A percentile compares a stretch with the other conserved stretches of the same genome.
Evolutionary conservation across 2,329 filamentous ascomycete species (phyloP).

Genomic region (Exserohilum turcica): DNA sequence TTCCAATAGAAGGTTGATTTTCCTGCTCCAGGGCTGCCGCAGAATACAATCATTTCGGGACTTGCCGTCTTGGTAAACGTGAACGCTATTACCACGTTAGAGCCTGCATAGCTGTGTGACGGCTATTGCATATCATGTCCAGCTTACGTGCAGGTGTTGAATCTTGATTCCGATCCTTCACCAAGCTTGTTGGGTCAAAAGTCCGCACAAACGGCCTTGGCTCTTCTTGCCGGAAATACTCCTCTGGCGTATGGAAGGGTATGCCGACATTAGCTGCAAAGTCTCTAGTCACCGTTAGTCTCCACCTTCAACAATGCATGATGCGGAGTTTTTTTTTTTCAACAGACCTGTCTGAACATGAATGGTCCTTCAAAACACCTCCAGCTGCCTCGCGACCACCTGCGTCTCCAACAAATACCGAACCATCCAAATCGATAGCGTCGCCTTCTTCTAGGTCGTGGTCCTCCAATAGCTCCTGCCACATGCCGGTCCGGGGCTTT

Average conservation of each 20-base stretch:
- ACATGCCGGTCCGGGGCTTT: conserved; percentile 90
- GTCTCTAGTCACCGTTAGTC: conserved; percentile 54
- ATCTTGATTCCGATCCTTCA: conserved; percentile 26
- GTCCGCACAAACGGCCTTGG: conserved; percentile 68
- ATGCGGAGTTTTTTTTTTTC: conserved; percentile 12
- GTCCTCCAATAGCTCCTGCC: conserved; percentile 68
- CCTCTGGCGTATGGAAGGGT: conserved; percentile 83
- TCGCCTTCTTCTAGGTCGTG: conserved; percentile 54
- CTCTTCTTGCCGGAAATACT: conserved; percentile 78
- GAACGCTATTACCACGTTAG: conserved; percentile 34
- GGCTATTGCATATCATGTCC: conserved; percentile 24
- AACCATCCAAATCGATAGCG: conserved; percentile 70
- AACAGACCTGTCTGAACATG: conserved; percentile 63
- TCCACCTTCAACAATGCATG: conserved; percentile 14
- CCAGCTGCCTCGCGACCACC: conserved; percentile 56
- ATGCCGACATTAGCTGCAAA: conserved; percentile 86
- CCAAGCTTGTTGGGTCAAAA: conserved; percentile 68
- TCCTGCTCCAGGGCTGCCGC: conserved; percentile 85
- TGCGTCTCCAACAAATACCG: conserved; percentile 91
- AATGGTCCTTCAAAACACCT: conserved; percentile 60
- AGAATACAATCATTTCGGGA: conserved; percentile 80
- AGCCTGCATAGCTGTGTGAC: conserved; percentile 8
- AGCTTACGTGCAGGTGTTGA: conserved; percentile 43
- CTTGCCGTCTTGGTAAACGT: conserved; percentile 65
- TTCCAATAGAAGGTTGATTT: conserved; percentile 92